phyloP scores from a whole-genome alignment of 2,329 filamentous ascomycete genomes.

The Pseudogymnoascus pannorum region DNA sequence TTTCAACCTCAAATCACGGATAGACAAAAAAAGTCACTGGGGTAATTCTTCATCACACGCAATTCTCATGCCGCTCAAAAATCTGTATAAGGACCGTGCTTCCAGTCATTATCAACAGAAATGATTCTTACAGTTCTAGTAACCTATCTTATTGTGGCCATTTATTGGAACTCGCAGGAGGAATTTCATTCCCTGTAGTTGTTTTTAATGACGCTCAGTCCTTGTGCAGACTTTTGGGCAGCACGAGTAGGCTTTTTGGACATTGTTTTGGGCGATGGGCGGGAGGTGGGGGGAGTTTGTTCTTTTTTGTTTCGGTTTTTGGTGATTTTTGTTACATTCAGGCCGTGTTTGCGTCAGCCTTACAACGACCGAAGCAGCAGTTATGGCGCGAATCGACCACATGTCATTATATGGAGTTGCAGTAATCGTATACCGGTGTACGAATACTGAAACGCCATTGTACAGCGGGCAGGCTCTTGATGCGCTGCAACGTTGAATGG shows the following conservation, averaged over 20 bases:
- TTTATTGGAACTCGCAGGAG: no score
- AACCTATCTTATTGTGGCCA: no score
- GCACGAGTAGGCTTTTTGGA: neutral
- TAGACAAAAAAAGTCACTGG: neutral
- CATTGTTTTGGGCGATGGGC: neutral
- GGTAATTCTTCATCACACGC: neutral
- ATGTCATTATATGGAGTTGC: constrained; percentile 8
- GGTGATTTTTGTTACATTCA: neutral
- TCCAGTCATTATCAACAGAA: no score
- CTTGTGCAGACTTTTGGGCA: no score
- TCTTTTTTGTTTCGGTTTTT: neutral
- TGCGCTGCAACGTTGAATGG: neutral
- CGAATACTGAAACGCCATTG: no score
- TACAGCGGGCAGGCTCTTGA: neutral
- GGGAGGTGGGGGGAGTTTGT: neutral
- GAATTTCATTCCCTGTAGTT: no score
- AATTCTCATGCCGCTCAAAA: no score
- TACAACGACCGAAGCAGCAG: neutral
- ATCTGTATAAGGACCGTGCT: no score
- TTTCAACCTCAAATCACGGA: neutral
- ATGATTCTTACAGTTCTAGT: no score
- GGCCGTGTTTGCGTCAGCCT: neutral
- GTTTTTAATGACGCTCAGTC: no score
- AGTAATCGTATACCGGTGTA: no score
- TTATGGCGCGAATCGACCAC: neutral